Conservation (phyloP, 192 early-diverging fungal genomes). For the Tieghemiomyces parasiticus region DNA sequence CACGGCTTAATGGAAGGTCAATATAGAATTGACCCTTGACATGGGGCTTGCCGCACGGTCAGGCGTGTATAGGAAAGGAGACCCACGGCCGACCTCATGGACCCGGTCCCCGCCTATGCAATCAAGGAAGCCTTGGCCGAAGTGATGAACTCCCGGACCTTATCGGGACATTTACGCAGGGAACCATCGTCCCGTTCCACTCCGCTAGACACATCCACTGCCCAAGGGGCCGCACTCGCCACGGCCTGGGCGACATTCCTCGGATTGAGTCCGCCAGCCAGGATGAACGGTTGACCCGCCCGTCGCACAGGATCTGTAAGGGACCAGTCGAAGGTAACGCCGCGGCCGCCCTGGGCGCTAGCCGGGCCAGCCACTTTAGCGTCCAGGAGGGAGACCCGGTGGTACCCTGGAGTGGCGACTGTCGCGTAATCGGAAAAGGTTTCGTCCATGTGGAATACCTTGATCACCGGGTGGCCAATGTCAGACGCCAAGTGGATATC, state of each 20-base stretch:
- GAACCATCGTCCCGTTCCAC: conserved; percentile 57
- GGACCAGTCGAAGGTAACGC: conserved; percentile 72
- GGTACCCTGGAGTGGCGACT: conserved; percentile 14
- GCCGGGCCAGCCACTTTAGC: conserved; percentile 36
- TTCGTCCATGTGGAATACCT: conserved; percentile 75
- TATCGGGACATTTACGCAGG: conserved; percentile 49
- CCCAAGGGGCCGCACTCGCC: conserved; percentile 49
- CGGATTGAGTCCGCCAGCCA: conserved; percentile 82
- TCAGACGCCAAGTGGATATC: conserved; percentile 39
- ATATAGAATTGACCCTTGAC: no score
- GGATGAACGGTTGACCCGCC: conserved; percentile 49
- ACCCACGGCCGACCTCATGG: no score
- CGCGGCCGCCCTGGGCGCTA: conserved; percentile 59
- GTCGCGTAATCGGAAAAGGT: conserved; percentile 17
- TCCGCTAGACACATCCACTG: conserved; percentile 89
- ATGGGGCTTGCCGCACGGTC: no score
- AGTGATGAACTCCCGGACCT: conserved; percentile 58
- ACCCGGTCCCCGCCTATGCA: no score
- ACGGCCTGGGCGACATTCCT: conserved; percentile 71
- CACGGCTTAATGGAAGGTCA: no score
- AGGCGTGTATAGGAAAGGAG: no score
- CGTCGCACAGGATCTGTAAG: conserved; percentile 4
- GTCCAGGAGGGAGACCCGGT: conserved; percentile 36
- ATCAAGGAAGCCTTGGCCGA: conserved; percentile 36
- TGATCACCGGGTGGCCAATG: conserved; percentile 72